phyloP scores from a whole-genome alignment of 2,329 filamentous ascomycete genomes.

The Byssochlamys sp. region DNA sequence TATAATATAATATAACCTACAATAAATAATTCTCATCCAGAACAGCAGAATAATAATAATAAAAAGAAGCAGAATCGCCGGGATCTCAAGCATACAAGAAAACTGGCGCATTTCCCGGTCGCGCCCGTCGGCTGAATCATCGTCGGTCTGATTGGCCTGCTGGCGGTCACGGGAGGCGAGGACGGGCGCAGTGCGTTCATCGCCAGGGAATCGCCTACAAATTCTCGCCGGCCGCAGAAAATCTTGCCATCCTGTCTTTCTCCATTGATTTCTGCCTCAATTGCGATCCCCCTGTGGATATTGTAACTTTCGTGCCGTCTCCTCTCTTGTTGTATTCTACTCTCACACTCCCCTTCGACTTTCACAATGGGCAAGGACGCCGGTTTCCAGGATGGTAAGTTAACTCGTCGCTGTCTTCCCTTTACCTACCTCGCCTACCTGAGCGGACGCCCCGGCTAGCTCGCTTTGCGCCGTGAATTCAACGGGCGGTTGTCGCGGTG shows the following conservation, averaged over 20 bases:
- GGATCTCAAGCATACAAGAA: neutral
- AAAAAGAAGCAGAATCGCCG: neutral
- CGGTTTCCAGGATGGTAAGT: constrained; percentile 38
- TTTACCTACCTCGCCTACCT: too few species aligned
- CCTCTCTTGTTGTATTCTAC: constrained; percentile 9
- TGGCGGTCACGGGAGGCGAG: constrained; percentile 24
- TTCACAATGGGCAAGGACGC: constrained; percentile 36
- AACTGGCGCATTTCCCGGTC: constrained; percentile 15
- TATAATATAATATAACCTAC: too few species aligned
- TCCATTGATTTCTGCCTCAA: constrained; percentile 9
- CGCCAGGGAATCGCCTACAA: constrained; percentile 15
- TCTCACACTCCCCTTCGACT: constrained; percentile 18
- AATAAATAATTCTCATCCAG: too few species aligned
- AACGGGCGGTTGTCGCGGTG: neutral
- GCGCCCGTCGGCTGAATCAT: constrained; percentile 30
- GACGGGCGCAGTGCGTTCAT: constrained; percentile 10
- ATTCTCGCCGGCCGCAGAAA: constrained; percentile 17
- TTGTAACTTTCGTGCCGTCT: constrained; percentile 18
- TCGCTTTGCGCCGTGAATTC: neutral
- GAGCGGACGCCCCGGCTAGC: neutral
- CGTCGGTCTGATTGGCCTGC: constrained; percentile 23
- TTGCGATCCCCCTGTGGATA: constrained; percentile 10
- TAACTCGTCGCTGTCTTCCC: neutral
- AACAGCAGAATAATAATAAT: neutral
- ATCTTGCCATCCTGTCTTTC: constrained; percentile 19